A percentile compares a stretch with the other conserved stretches of the same genome.
These are phyloP conservation scores for Rubus parviflorus DNA, from an alignment of 306 rosid species.

Conservation along the genomic window DNA sequence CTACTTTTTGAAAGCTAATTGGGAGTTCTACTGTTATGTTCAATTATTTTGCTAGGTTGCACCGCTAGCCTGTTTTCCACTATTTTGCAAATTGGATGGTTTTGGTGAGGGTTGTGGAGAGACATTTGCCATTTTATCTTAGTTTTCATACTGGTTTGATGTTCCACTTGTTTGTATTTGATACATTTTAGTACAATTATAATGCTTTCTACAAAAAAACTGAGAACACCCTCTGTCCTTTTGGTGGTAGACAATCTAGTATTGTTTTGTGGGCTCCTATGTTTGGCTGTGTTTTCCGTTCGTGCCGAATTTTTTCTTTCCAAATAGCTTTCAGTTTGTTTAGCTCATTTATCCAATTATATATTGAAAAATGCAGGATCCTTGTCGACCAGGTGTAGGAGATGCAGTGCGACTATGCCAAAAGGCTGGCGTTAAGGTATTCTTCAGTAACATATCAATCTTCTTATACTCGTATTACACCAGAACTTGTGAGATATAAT, in stretches of 20 bases:
- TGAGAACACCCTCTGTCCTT: background rate
- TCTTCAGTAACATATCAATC: conserved; percentile 5
- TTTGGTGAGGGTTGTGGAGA: background rate
- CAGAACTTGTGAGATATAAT: conserved; percentile 6
- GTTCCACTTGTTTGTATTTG: background rate
- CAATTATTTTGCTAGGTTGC: background rate
- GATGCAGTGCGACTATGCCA: conserved; percentile 80
- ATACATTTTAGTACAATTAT: background rate
- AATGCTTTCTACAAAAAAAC: background rate
- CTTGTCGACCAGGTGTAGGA: conserved; percentile 80
- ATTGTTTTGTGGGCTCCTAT: background rate
- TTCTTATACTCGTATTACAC: conserved; percentile 10
- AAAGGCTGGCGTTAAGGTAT: conserved; percentile 93
- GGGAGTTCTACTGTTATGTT: background rate
- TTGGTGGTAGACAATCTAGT: background rate
- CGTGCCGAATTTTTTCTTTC: background rate
- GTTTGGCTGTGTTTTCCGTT: background rate
- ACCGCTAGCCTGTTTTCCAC: background rate
- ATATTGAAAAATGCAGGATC: conserved; percentile 41
- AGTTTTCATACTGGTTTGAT: background rate
- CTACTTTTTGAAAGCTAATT: background rate
- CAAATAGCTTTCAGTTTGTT: background rate
- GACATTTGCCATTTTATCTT: background rate
- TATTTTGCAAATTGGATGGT: background rate
- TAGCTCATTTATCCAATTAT: background rate